Percentiles rank a stretch among this genome's conserved stretches.
These are phyloP conservation scores for Wickerhamiella occidentalis DNA, from an alignment of 805 yeast genomes.

Conservation along the genomic window DNA sequence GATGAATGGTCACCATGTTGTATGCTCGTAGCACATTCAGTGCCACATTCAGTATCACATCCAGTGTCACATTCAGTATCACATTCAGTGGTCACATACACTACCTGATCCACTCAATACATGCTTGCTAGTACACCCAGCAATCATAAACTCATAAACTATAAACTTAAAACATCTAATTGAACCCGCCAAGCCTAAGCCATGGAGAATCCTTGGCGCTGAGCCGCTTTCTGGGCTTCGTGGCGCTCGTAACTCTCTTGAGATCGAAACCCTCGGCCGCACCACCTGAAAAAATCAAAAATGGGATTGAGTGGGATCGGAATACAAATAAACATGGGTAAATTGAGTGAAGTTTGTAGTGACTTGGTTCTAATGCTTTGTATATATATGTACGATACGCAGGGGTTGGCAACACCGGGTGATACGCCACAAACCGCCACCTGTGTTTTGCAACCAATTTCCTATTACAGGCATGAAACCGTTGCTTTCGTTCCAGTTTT, in stretches of 20 bases:
- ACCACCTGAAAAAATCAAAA: slow-evolving; percentile 7
- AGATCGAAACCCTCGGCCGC: neutral
- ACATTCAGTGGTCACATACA: no score
- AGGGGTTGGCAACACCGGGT: neutral
- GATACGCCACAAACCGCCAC: slow-evolving; percentile 1
- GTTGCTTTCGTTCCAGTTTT: slow-evolving; percentile 18
- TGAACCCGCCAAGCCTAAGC: no score
- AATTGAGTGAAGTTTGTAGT: neutral
- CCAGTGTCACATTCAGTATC: no score
- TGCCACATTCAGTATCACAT: no score
- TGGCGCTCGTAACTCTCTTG: neutral
- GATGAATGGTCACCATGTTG: no score
- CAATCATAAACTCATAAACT: no score
- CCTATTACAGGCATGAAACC: neutral
- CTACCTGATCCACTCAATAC: no score
- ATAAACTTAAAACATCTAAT: no score
- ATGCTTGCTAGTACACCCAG: no score
- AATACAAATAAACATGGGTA: slow-evolving; percentile 9
- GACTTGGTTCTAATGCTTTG: no score
- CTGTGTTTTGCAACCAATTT: neutral
- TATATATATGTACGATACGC: no score
- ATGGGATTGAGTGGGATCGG: slow-evolving; percentile 11
- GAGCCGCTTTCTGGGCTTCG: neutral
- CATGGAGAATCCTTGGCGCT: neutral
- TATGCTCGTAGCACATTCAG: no score